Evolutionary conservation across 2,329 filamentous ascomycete genomes (phyloP).

Genomic region (Colletotrichum spaethianum): DNA sequence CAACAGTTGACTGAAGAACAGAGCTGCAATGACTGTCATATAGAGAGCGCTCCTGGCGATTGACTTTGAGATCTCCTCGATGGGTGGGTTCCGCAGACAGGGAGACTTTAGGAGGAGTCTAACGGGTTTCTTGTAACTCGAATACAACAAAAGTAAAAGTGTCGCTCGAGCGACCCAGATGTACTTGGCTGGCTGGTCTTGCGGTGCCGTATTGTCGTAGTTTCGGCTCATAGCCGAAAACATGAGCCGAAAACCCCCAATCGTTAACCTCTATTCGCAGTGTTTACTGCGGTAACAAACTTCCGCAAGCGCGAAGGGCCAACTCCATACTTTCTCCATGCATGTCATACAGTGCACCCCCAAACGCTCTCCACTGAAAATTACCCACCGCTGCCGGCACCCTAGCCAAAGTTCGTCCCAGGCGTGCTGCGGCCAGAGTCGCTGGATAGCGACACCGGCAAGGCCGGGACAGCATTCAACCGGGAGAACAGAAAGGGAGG

Average conservation of each 20-base stretch:
- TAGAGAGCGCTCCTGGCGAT: too few species aligned
- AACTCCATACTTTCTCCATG: conserved; percentile 13
- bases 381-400: conserved; percentile 5
- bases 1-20: neutral
- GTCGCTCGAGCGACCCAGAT: neutral
- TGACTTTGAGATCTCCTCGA: neutral
- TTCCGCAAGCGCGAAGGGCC: too few species aligned
- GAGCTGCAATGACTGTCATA: neutral
- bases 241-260: too few species aligned
- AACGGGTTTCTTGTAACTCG: too few species aligned
- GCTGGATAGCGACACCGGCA: neutral
- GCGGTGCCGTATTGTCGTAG: neutral
- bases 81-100: neutral
- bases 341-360: neutral
- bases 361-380: conserved; percentile 3
- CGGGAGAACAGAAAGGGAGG: conserved; percentile 14
- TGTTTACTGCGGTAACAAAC: neutral
- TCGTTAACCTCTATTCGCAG: neutral
- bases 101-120: neutral
- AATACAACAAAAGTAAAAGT: neutral
- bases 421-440: neutral
- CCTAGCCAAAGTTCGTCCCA: neutral
- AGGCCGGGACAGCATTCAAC: conserved; percentile 40
- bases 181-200: neutral
- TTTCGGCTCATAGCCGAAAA: neutral